Percentiles rank a stretch among this genome's conserved stretches.
Evolutionary conservation across 306 rosid genomes (phyloP).

Genomic region (Clitoria ternatea): DNA sequence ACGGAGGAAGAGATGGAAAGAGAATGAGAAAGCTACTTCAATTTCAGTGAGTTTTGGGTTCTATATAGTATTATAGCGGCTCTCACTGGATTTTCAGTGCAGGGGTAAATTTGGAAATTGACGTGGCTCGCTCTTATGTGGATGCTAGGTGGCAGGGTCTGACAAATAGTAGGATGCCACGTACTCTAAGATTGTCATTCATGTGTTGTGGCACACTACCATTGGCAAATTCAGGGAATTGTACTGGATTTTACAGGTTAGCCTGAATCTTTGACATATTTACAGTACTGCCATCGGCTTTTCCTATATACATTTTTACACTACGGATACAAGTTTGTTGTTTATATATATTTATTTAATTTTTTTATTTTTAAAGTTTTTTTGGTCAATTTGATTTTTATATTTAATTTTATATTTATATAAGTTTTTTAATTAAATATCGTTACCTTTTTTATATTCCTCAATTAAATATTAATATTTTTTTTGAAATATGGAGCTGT

Average conservation of each 20-base stretch:
- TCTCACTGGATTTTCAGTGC: neutral
- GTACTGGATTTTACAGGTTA: constrained; percentile 30
- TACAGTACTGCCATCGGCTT: constrained; percentile 22
- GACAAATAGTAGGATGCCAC: neutral
- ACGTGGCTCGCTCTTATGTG: constrained; percentile 18
- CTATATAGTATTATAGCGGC: constrained; percentile 30
- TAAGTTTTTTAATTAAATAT: too few relatives aligned
- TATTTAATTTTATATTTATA: too few relatives aligned
- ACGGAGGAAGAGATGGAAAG: constrained; percentile 11
- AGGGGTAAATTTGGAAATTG: constrained; percentile 26
- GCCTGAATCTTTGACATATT: neutral
- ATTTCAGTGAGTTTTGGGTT: too few relatives aligned
- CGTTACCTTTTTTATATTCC: too few relatives aligned
- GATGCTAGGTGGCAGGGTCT: neutral
- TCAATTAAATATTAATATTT: too few relatives aligned
- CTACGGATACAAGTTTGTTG: too few relatives aligned
- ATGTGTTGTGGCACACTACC: constrained; percentile 19
- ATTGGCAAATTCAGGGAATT: constrained; percentile 23
- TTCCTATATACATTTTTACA: too few relatives aligned
- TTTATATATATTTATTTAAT: too few relatives aligned
- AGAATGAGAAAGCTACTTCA: constrained; percentile 14
- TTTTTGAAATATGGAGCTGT: too few relatives aligned
- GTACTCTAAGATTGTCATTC: constrained; percentile 28
- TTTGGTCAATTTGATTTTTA: too few relatives aligned
- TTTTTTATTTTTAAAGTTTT: too few relatives aligned